Evolutionary conservation across 2,329 filamentous ascomycete genomes (phyloP).

Genomic region (Penicillium corylophilum): DNA sequence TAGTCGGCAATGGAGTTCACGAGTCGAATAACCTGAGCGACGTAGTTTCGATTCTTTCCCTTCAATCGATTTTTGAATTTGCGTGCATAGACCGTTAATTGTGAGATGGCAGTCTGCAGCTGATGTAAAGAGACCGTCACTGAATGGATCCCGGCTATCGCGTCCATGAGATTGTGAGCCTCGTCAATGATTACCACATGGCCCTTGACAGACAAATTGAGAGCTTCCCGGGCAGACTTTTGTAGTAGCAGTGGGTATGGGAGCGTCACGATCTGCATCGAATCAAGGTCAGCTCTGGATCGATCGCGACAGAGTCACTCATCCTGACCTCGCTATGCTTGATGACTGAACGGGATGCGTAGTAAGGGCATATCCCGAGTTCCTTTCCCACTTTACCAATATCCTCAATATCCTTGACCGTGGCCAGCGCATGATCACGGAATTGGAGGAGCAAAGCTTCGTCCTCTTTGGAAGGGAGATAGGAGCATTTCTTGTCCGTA

Average conservation of each 20-base stretch:
- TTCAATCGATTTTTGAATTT: slow-evolving; percentile 86
- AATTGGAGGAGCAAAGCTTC: slow-evolving; percentile 73
- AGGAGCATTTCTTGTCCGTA: slow-evolving; percentile 69
- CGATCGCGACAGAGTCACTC: neutral
- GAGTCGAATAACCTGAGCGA: slow-evolving; percentile 81
- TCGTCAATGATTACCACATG: slow-evolving; percentile 96
- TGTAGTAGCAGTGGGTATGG: slow-evolving; percentile 91
- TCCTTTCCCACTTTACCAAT: slow-evolving; percentile 73
- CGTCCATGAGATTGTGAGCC: slow-evolving; percentile 96
- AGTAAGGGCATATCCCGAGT: slow-evolving; percentile 87
- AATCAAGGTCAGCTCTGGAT: slow-evolving; percentile 6
- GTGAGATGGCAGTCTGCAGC: slow-evolving; percentile 67
- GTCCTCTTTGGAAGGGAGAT: slow-evolving; percentile 75
- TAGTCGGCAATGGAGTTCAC: slow-evolving; percentile 74
- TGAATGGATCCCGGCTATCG: slow-evolving; percentile 82
- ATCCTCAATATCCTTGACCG: slow-evolving; percentile 90
- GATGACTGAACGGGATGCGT: slow-evolving; percentile 85
- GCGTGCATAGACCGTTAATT: slow-evolving; percentile 78
- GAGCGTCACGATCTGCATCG: slow-evolving; percentile 71
- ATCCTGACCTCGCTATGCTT: slow-evolving; percentile 66
- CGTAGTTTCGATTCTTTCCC: slow-evolving; percentile 85
- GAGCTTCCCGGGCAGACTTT: slow-evolving; percentile 78
- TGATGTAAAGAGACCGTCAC: slow-evolving; percentile 72
- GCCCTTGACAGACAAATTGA: slow-evolving; percentile 79
- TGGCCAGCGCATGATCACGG: slow-evolving; percentile 78